Evolutionary conservation across 306 rosid species (phyloP).

Genomic region (Rosa persica): DNA sequence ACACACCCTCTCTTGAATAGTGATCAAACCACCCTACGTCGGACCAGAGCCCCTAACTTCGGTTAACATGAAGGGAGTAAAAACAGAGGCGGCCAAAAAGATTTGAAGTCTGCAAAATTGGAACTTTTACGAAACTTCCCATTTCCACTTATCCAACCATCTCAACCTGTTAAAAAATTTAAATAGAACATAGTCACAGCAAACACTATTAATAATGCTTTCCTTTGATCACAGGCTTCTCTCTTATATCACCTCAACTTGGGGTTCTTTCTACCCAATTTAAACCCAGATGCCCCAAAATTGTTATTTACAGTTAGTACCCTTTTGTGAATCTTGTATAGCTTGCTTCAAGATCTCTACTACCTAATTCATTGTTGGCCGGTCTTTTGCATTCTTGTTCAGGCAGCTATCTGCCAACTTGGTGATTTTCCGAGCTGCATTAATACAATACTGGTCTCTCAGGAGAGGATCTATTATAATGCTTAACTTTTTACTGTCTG

Average conservation of each 20-base stretch:
- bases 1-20: not conserved
- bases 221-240: not conserved
- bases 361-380: slow-evolving; percentile 75
- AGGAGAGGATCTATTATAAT: slow-evolving; percentile 73
- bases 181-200: not conserved
- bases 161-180: not conserved
- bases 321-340: slow-evolving; percentile 47
- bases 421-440: slow-evolving; percentile 59
- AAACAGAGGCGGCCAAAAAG: not conserved
- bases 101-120: not conserved
- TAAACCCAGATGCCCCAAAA: slow-evolving; percentile 37
- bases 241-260: slow-evolving; percentile 25
- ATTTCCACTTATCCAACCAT: not conserved
- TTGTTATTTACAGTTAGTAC: slow-evolving; percentile 27
- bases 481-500: slow-evolving; percentile 55
- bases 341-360: slow-evolving; percentile 70
- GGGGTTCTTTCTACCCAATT: slow-evolving; percentile 30
- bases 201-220: not conserved
- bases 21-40: not conserved
- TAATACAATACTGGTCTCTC: slow-evolving; percentile 45
- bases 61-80: not conserved
- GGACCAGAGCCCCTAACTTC: not conserved
- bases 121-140: not conserved
- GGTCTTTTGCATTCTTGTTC: slow-evolving; percentile 64
- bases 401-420: slow-evolving; percentile 82